These are phyloP conservation scores for Apiotrichum veenhuisii DNA, from an alignment of 1,284 basidiomycete genomes.

Conservation along the genomic window DNA sequence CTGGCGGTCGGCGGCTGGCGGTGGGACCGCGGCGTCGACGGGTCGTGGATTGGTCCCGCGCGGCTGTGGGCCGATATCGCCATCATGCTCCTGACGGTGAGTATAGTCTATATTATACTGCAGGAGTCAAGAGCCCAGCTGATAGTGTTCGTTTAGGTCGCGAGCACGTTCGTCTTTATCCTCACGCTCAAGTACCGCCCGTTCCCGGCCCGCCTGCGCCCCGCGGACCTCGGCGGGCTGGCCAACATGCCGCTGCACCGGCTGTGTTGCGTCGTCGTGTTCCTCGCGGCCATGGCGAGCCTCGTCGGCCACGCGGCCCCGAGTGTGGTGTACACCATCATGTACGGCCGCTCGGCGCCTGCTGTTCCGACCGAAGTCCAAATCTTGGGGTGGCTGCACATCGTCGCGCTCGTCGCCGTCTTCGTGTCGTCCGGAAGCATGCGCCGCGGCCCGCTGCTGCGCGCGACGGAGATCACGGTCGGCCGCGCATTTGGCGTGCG, in stretches of 20 bases:
- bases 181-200: slow-evolving; percentile 31
- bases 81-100: background rate
- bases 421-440: slow-evolving; percentile 26
- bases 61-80: slow-evolving; percentile 3
- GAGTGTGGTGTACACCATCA: slow-evolving; percentile 28
- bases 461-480: slow-evolving; percentile 29
- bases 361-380: slow-evolving; percentile 3
- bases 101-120: background rate
- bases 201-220: slow-evolving; percentile 17
- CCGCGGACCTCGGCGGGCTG: slow-evolving; percentile 14
- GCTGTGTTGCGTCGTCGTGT: slow-evolving; percentile 4
- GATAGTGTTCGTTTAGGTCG: background rate
- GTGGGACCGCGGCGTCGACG: background rate
- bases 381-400: slow-evolving; percentile 7
- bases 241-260: slow-evolving; percentile 18
- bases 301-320: slow-evolving; percentile 27
- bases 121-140: no score
- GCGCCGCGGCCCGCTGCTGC: slow-evolving; percentile 40
- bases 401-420: background rate
- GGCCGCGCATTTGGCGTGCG: slow-evolving; percentile 39
- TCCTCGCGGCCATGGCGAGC: slow-evolving; percentile 5
- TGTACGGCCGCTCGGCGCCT: slow-evolving; percentile 16
- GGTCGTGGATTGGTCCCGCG: background rate
- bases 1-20: background rate
- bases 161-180: slow-evolving; percentile 3